Percentiles rank a stretch among this genome's conserved stretches.
Evolutionary conservation across 2,329 filamentous ascomycete genomes (phyloP).

Genomic region (Metarhizium anisopliae): DNA sequence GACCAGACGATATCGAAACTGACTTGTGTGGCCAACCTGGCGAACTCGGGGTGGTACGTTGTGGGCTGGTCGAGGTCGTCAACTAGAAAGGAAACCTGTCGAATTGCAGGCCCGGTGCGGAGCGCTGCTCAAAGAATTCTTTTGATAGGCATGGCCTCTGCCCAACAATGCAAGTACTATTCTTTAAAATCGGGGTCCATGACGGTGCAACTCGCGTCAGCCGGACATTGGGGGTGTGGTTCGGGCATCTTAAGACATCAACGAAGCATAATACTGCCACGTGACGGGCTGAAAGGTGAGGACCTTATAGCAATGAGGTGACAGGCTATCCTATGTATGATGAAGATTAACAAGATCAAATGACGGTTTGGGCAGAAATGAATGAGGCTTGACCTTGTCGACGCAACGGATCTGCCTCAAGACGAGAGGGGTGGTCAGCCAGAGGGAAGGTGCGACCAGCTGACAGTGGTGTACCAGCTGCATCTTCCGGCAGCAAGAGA

Average conservation of each 20-base stretch:
- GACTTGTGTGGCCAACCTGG: too few species aligned
- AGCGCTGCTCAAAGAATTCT: not conserved
- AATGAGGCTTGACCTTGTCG: not conserved
- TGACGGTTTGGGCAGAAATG: too few species aligned
- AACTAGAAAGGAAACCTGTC: too few species aligned
- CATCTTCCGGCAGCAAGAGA: too few species aligned
- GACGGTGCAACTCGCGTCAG: not conserved
- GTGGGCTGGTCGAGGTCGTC: too few species aligned
- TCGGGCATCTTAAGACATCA: not conserved
- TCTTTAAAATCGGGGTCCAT: not conserved
- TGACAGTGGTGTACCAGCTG: too few species aligned
- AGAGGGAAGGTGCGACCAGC: not conserved
- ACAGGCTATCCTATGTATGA: too few species aligned
- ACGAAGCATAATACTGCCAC: not conserved
- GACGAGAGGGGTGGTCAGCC: not conserved
- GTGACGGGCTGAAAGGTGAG: too few species aligned
- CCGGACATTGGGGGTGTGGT: not conserved
- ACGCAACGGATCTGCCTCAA: not conserved
- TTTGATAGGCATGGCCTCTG: not conserved
- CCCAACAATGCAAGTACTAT: not conserved
- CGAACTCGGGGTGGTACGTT: too few species aligned
- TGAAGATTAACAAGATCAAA: too few species aligned
- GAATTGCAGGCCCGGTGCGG: not conserved
- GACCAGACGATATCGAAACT: too few species aligned
- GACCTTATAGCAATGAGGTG: too few species aligned